Evolutionary conservation across 176 grass and related monocot genomes (phyloP).

Genomic region (Carex littledalei): DNA sequence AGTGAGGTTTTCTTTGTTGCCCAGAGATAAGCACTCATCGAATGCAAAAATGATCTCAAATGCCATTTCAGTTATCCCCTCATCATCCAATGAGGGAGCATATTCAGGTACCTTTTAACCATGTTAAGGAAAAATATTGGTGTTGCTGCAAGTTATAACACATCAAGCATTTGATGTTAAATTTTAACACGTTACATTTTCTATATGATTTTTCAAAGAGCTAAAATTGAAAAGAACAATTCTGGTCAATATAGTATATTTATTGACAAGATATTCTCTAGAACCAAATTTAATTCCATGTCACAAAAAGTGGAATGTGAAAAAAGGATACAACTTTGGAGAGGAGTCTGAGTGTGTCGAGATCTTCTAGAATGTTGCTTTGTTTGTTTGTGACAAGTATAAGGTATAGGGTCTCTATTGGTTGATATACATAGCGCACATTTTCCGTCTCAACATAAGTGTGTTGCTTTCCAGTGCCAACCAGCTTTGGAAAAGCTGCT

Average conservation of each 20-base stretch:
- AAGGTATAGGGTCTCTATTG: constrained; percentile 68
- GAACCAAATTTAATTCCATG: background rate
- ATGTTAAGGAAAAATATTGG: constrained; percentile 52
- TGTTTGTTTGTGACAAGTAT: constrained; percentile 78
- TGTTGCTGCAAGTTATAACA: background rate
- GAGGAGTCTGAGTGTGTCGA: constrained; percentile 78
- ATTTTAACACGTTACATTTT: background rate
- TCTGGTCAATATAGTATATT: background rate
- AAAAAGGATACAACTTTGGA: constrained; percentile 85
- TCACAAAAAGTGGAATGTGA: background rate
- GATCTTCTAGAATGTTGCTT: constrained; percentile 87
- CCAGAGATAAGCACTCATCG: constrained; percentile 79
- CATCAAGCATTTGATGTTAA: background rate
- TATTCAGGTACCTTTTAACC: constrained; percentile 72
- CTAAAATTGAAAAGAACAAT: background rate
- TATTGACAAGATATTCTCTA: background rate
- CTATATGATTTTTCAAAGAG: background rate
- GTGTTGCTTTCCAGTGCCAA: constrained; percentile 85
- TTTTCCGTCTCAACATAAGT: constrained; percentile 83
- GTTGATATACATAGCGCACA: constrained; percentile 91
- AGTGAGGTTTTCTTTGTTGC: constrained; percentile 87
- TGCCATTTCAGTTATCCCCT: constrained; percentile 43
- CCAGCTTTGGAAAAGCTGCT: constrained; percentile 83
- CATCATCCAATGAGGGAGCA: constrained; percentile 72
- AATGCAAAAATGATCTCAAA: constrained; percentile 72